phyloP scores from a whole-genome alignment of 805 yeast species.

The Crinitomyces ghanaensis region DNA sequence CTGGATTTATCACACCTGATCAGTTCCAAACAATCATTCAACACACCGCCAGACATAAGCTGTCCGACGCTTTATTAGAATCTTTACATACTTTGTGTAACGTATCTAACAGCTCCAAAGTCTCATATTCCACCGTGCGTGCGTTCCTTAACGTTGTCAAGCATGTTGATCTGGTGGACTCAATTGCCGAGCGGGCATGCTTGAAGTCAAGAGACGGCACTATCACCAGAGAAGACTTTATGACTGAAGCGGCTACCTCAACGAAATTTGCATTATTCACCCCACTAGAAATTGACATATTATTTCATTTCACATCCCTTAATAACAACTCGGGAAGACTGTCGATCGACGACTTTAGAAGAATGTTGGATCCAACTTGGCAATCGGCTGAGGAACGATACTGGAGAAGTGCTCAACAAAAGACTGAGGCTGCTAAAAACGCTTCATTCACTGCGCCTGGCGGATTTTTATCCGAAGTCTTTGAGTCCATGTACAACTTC shows the following conservation, averaged over 20 bases:
- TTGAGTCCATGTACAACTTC: conserved; percentile 81
- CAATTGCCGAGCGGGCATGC: conserved; percentile 27
- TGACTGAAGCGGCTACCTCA: conserved; percentile 29
- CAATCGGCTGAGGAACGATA: conserved; percentile 27
- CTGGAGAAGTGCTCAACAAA: conserved; percentile 21
- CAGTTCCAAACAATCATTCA: conserved; percentile 30
- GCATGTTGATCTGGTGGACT: conserved; percentile 31
- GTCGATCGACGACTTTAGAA: conserved; percentile 27
- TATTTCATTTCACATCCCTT: conserved; percentile 31
- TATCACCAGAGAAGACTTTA: conserved; percentile 28
- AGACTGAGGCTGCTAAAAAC: conserved; percentile 31
- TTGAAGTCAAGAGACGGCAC: conserved; percentile 24
- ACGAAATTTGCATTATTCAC: conserved; percentile 32
- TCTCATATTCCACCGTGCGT: conserved; percentile 32
- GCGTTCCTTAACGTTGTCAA: conserved; percentile 33
- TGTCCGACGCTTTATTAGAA: conserved; percentile 29
- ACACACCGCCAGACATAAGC: conserved; percentile 31
- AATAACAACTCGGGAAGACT: conserved; percentile 23
- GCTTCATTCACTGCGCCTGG: conserved; percentile 26
- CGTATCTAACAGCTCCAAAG: conserved; percentile 22
- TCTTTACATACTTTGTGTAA: conserved; percentile 29
- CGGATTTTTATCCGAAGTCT: conserved; percentile 45
- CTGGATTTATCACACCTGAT: conserved; percentile 31
- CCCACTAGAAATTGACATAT: conserved; percentile 33
- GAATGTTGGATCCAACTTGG: conserved; percentile 35